phyloP scores from a whole-genome alignment of 345 rosid species.

The Populus simonii region DNA sequence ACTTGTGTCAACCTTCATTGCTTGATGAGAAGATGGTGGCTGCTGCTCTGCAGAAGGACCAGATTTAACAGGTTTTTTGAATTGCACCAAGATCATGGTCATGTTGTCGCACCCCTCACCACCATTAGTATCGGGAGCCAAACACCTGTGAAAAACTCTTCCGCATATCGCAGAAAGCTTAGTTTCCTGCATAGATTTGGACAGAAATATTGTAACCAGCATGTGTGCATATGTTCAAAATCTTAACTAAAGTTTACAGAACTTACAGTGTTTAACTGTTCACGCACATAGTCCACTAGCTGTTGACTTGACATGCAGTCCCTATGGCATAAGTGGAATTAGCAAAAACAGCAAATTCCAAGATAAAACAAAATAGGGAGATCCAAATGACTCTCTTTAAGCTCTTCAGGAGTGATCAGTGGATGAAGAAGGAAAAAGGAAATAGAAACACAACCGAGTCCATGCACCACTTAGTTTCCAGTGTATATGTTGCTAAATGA shows the following conservation, averaged over 20 bases:
- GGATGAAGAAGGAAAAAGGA: neutral
- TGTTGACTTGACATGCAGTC: slow-evolving; percentile 97
- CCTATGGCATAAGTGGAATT: slow-evolving; percentile 35
- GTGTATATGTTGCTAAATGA: neutral
- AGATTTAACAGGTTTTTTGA: slow-evolving; percentile 55
- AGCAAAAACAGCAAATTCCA: neutral
- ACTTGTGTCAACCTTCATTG: neutral
- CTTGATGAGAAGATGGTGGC: neutral
- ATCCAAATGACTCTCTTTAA: neutral
- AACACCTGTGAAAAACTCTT: slow-evolving; percentile 69
- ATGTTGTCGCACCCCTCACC: slow-evolving; percentile 98
- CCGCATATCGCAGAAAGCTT: slow-evolving; percentile 81
- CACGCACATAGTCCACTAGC: slow-evolving; percentile 62
- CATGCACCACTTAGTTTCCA: neutral
- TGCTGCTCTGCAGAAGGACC: slow-evolving; percentile 27
- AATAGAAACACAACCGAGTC: neutral
- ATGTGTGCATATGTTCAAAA: neutral
- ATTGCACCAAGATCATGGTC: slow-evolving; percentile 96
- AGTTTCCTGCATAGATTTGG: slow-evolving; percentile 54
- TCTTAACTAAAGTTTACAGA: neutral
- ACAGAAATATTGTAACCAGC: neutral
- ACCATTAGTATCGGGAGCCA: slow-evolving; percentile 70
- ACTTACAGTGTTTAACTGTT: slow-evolving; percentile 20
- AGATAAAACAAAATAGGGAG: neutral
- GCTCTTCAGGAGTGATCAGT: neutral